Percentiles rank a stretch among this genome's conserved stretches.
Conservation (phyloP, 2,329 filamentous ascomycete species). For the Tolypocladium tropicale region DNA sequence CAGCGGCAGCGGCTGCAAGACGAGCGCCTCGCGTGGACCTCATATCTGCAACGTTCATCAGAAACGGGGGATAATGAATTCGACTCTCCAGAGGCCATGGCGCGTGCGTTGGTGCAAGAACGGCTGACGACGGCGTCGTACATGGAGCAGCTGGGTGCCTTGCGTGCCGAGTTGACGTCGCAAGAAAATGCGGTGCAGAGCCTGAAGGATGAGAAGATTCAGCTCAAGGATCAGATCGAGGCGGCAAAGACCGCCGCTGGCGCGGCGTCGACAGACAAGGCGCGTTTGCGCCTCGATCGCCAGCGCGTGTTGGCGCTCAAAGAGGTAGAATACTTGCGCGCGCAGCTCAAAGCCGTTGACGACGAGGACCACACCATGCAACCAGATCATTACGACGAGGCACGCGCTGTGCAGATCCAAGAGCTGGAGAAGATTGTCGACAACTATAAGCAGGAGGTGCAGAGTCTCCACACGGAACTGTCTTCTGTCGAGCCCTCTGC, state of each 20-base stretch:
- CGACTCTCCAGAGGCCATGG: conserved; percentile 78
- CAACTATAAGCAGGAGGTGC: conserved; percentile 72
- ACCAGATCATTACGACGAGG: conserved; percentile 65
- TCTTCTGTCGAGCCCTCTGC: conserved; percentile 45
- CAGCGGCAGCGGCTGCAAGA: conserved; percentile 84
- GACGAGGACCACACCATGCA: conserved; percentile 82
- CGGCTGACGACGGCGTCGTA: conserved; percentile 69
- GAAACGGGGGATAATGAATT: conserved; percentile 60
- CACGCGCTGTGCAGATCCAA: conserved; percentile 62
- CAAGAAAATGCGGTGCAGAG: conserved; percentile 65
- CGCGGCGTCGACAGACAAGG: conserved; percentile 49
- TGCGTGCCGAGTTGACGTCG: conserved; percentile 69
- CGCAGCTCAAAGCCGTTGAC: conserved; percentile 82
- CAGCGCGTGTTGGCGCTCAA: conserved; percentile 80
- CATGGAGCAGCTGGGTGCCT: conserved; percentile 67
- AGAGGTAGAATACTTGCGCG: conserved; percentile 88
- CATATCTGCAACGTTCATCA: conserved; percentile 64
- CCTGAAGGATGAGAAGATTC: conserved; percentile 59
- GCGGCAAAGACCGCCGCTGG: conserved; percentile 46
- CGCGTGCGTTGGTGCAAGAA: conserved; percentile 73
- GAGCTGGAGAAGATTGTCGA: conserved; percentile 82
- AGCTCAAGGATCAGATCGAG: conserved; percentile 59
- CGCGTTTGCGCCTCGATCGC: conserved; percentile 67
- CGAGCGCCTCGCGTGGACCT: conserved; percentile 77
- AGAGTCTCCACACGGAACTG: conserved; percentile 65